A percentile compares a stretch with the other conserved stretches of the same genome.
Conservation (phyloP, 2,329 filamentous ascomycete species). For the Curvularia hawaiiensis region DNA sequence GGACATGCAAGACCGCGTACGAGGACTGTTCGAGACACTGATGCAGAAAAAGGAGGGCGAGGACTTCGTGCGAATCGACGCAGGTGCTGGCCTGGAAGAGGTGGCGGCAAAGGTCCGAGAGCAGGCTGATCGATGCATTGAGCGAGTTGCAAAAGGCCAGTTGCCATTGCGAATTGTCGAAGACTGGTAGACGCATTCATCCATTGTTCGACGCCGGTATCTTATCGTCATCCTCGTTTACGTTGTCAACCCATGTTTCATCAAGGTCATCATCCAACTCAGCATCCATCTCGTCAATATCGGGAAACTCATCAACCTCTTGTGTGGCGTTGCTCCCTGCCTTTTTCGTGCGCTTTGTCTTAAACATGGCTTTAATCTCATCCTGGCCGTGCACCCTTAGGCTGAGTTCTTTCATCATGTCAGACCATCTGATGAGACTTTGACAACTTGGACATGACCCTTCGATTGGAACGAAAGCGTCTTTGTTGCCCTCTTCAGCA, state of each 20-base stretch:
- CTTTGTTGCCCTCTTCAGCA: slow-evolving; percentile 43
- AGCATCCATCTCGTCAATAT: slow-evolving; percentile 33
- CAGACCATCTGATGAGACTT: slow-evolving; percentile 68
- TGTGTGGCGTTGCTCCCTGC: slow-evolving; percentile 26
- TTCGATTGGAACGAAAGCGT: slow-evolving; percentile 65
- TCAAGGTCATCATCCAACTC: slow-evolving; percentile 43
- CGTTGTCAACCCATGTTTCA: slow-evolving; percentile 42
- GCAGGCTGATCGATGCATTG: slow-evolving; percentile 30
- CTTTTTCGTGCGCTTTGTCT: slow-evolving; percentile 52
- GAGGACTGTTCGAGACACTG: slow-evolving; percentile 70
- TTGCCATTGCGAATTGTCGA: slow-evolving; percentile 34
- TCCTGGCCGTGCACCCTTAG: slow-evolving; percentile 72
- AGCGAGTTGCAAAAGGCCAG: slow-evolving; percentile 30
- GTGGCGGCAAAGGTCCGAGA: slow-evolving; percentile 51
- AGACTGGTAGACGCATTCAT: slow-evolving; percentile 31
- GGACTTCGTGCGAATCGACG: slow-evolving; percentile 62
- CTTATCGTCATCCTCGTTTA: slow-evolving; percentile 37
- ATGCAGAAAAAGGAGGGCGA: slow-evolving; percentile 54
- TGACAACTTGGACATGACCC: slow-evolving; percentile 76
- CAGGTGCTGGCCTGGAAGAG: slow-evolving; percentile 56
- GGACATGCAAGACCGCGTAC: slow-evolving; percentile 80
- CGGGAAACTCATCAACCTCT: slow-evolving; percentile 19
- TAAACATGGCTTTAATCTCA: slow-evolving; percentile 72
- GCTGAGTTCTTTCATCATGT: slow-evolving; percentile 82
- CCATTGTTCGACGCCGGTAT: neutral